These are phyloP conservation scores for Hanseniaspora thailandica DNA, from an alignment of 805 yeast species.

Conservation along the genomic window DNA sequence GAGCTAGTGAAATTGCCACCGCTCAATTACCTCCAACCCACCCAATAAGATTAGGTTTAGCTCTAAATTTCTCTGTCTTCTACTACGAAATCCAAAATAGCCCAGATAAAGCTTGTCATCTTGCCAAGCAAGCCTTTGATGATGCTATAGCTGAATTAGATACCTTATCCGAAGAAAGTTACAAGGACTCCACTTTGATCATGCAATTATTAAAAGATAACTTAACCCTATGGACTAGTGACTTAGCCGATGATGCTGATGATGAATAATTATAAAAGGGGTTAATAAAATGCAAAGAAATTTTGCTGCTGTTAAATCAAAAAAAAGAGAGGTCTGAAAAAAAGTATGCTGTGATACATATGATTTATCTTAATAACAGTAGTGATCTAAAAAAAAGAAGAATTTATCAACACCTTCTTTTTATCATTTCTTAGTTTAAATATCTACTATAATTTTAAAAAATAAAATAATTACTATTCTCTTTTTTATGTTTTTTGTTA, in stretches of 20 bases:
- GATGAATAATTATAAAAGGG: slow-evolving; percentile 20
- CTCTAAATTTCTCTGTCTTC: slow-evolving; percentile 93
- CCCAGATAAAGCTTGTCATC: slow-evolving; percentile 97
- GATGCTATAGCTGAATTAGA: slow-evolving; percentile 98
- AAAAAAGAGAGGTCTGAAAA: too few relatives aligned
- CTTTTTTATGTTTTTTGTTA: too few relatives aligned
- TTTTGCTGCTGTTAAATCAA: too few relatives aligned
- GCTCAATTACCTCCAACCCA: slow-evolving; percentile 97
- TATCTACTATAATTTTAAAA: too few relatives aligned
- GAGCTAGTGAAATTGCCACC: slow-evolving; percentile 94
- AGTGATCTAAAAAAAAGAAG: not conserved
- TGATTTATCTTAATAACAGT: too few relatives aligned
- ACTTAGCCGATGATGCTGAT: slow-evolving; percentile 34
- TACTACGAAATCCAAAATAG: slow-evolving; percentile 96
- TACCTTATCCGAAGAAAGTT: slow-evolving; percentile 92
- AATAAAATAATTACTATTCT: too few relatives aligned
- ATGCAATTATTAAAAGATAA: slow-evolving; percentile 98
- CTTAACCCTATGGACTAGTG: slow-evolving; percentile 95
- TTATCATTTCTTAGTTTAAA: too few relatives aligned
- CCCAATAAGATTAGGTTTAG: slow-evolving; percentile 95
- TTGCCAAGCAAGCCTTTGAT: slow-evolving; percentile 98
- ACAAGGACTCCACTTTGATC: slow-evolving; percentile 95
- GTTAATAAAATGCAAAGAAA: not conserved
- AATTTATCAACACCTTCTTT: not conserved
- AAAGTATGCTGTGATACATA: too few relatives aligned